Base-by-base conservation (phyloP, 1,139 yeast genomes). In the Blastobotrys arbuscula region DNA sequence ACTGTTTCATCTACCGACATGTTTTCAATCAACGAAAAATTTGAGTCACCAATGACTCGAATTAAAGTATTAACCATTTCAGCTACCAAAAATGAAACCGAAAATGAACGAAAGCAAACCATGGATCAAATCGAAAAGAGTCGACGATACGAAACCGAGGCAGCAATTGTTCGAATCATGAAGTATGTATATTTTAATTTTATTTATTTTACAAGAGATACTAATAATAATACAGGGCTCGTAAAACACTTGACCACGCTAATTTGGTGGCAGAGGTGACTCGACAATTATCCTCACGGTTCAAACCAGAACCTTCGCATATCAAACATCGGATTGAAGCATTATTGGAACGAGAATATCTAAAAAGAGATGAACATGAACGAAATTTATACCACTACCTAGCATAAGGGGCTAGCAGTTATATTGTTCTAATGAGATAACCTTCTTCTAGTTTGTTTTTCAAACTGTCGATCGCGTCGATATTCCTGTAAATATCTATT, bases 131-230 rank as follows among this genome's bases (percentile, higher is more conserved):
- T 70, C 57, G 76, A 63, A 60, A 72, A 63, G 51, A 71, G 77
- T 7, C 69, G 86, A 46, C 67, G 79, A 55, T 74, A 76, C 50
- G 88, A 83, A 59, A 74, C 86, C 2, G 94, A 87, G 60, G 97
- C 97, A 0, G 95, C 96, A 0, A 78, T 90, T 50, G 96, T 90
- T 2, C 75, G 97, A 48, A 79, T 84, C 10, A 83, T 92, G 92
- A 92, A 92, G 47, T 43, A 43, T 20, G 47, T 37, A 26, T 42
- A 18, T 31, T 33, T n/a, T 10, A 9, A 8, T n/a, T 24, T 38
- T 24, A 7, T 23, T 12, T 12, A 23, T 9, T 13, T 37, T 18
- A 3, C 3, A 37, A 37, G 28, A 20, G 15, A 15, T 13, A 37
- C 4, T 3, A 37, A 37, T 10, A 28, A 41, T 28, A n/a, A 13